phyloP scores from a whole-genome alignment of 108 stramenopile genomes.

The Aurantiochytrium sp. region DNA sequence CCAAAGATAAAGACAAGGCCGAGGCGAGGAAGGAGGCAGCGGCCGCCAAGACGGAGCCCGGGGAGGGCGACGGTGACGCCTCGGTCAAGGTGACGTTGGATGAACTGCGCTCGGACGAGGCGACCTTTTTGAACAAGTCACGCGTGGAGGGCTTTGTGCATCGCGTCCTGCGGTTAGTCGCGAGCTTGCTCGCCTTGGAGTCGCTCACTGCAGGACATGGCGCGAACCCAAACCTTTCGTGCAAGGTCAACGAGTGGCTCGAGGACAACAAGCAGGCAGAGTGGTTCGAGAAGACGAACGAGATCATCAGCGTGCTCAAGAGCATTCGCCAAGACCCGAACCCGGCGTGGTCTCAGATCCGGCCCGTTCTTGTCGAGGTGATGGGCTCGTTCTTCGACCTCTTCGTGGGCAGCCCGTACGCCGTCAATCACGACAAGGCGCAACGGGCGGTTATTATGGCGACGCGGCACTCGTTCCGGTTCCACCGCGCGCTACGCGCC shows the following conservation, averaged over 20 bases:
- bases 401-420: neutral
- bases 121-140: neutral
- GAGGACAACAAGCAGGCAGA: neutral
- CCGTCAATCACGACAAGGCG: neutral
- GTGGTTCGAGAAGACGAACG: neutral
- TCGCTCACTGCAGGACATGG: neutral
- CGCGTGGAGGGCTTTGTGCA: neutral
- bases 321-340: neutral
- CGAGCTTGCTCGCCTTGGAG: neutral
- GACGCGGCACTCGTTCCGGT: neutral
- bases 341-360: neutral
- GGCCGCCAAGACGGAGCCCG: neutral
- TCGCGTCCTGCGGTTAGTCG: neutral
- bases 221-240: neutral
- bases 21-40: neutral
- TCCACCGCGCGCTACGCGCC: neutral
- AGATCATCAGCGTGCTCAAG: neutral
- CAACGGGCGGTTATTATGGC: slow-evolving; percentile 15
- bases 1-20: neutral
- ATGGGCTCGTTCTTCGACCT: neutral
- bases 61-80: too few relatives aligned
- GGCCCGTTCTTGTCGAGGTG: neutral
- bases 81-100: neutral
- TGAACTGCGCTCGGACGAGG: neutral
- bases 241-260: neutral